Conservation (phyloP, 2,329 filamentous ascomycete genomes). For the Byssothecium circinans region DNA sequence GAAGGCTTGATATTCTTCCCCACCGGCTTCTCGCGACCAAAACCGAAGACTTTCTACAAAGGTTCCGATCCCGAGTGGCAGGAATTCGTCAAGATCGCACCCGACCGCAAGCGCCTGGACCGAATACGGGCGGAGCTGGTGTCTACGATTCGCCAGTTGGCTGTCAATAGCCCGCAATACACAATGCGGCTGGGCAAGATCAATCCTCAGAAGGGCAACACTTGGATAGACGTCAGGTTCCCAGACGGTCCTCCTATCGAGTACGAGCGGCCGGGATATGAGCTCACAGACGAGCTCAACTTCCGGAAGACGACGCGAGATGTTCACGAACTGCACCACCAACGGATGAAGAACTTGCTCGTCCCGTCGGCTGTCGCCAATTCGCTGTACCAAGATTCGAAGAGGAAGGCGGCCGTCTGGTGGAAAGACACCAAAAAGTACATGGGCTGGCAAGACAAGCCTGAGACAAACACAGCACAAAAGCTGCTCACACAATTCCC, state of each 20-base stretch:
- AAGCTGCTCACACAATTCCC: conserved; percentile 13
- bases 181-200: conserved; percentile 41
- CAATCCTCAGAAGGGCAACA: conserved; percentile 45
- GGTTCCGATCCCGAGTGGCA: conserved; percentile 59
- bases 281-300: conserved; percentile 45
- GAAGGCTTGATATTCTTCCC: conserved; percentile 51
- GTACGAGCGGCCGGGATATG: conserved; percentile 50
- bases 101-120: conserved; percentile 45
- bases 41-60: conserved; percentile 49
- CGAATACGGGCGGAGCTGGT: conserved; percentile 47
- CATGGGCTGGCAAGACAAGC: conserved; percentile 27
- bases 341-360: conserved; percentile 33
- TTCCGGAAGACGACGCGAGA: conserved; percentile 32
- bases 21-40: conserved; percentile 49
- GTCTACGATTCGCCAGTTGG: conserved; percentile 33
- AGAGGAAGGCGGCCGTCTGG: conserved; percentile 16
- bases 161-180: conserved; percentile 33
- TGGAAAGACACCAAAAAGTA: conserved; percentile 30
- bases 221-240: conserved; percentile 53
- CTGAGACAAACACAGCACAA: conserved; percentile 15
- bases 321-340: conserved; percentile 40
- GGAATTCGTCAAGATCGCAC: conserved; percentile 50
- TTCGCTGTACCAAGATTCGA: conserved; percentile 28
- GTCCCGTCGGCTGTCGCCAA: conserved; percentile 23
- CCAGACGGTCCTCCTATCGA: conserved; percentile 53